phyloP scores from a whole-genome alignment of 2,329 filamentous ascomycete genomes.

The Aspergillus tubingensis region DNA sequence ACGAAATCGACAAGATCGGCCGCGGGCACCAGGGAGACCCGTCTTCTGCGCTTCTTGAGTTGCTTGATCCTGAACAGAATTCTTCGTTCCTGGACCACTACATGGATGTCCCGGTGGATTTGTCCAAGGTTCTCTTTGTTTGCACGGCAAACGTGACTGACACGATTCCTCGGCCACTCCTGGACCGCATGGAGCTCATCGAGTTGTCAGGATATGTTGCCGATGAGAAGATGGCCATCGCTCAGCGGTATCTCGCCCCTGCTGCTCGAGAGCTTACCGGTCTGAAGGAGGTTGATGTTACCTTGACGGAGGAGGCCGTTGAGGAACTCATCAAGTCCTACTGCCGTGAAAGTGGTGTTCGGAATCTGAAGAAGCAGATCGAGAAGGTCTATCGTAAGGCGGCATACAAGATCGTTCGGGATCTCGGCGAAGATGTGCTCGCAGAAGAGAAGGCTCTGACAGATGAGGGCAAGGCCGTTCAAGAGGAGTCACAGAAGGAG shows the following conservation, averaged over 20 bases:
- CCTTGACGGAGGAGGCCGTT: conserved; percentile 81
- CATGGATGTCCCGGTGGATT: conserved; percentile 94
- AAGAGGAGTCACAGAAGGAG: conserved; percentile 56
- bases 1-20: conserved; percentile 98
- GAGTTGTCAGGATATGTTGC: conserved; percentile 93
- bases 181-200: conserved; percentile 98
- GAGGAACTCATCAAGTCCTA: conserved; percentile 98
- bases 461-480: conserved; percentile 77
- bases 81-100: conserved; percentile 97
- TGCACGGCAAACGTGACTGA: conserved; percentile 99
- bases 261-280: conserved; percentile 93
- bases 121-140: conserved; percentile 97
- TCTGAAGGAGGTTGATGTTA: conserved; percentile 86
- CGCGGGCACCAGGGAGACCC: conserved; percentile 95
- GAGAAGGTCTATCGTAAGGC: conserved; percentile 99
- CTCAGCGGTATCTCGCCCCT: conserved; percentile 86
- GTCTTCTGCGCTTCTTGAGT: conserved; percentile 86
- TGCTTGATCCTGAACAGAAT: conserved; percentile 97
- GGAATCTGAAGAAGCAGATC: conserved; percentile 98
- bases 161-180: conserved; percentile 87
- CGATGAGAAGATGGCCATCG: conserved; percentile 99
- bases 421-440: conserved; percentile 81
- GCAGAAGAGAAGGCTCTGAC: conserved; percentile 81
- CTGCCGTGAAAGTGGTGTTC: conserved; percentile 93
- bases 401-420: conserved; percentile 93